Evolutionary conservation across 768 basidiomycete species (phyloP).

Genomic region (Russula sp.): DNA sequence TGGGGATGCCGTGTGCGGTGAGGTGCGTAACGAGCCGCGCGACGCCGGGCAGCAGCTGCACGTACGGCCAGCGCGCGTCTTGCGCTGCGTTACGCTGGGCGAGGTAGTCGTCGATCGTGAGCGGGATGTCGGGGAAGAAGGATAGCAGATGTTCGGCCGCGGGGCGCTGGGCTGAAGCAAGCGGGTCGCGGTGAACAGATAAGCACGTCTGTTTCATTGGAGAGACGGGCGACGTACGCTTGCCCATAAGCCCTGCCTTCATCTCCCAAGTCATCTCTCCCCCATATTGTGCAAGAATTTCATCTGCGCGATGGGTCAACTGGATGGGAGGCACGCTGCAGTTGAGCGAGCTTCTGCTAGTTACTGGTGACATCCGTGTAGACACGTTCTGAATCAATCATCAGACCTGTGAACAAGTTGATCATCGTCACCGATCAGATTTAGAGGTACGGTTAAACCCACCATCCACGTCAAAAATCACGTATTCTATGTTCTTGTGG

Average conservation of each 20-base stretch:
- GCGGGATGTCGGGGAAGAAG: constrained; percentile 66
- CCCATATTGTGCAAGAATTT: constrained; percentile 64
- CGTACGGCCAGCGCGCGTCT: constrained; percentile 62
- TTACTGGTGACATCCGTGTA: constrained; percentile 77
- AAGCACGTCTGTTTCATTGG: not conserved
- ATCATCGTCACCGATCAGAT: not conserved
- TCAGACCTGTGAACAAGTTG: constrained; percentile 42
- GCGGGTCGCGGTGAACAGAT: not conserved
- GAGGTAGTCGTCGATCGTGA: constrained; percentile 58
- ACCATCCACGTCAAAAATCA: constrained; percentile 37
- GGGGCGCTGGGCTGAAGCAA: constrained; percentile 50
- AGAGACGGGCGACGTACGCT: constrained; percentile 43
- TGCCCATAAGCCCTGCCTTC: constrained; percentile 86
- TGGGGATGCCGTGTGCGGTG: constrained; percentile 58
- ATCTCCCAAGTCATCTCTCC: constrained; percentile 84
- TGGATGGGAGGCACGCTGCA: not conserved
- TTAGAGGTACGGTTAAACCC: not conserved
- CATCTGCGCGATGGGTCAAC: constrained; percentile 40
- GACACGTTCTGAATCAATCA: constrained; percentile 72
- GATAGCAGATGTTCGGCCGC: constrained; percentile 66
- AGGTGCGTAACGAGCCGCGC: constrained; percentile 66
- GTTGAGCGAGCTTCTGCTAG: constrained; percentile 25
- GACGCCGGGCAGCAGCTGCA: constrained; percentile 69
- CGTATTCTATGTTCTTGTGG: constrained; percentile 25
- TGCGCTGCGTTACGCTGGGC: constrained; percentile 49